Conservation (phyloP, 306 rosid species). For the Glycine latifolia region DNA sequence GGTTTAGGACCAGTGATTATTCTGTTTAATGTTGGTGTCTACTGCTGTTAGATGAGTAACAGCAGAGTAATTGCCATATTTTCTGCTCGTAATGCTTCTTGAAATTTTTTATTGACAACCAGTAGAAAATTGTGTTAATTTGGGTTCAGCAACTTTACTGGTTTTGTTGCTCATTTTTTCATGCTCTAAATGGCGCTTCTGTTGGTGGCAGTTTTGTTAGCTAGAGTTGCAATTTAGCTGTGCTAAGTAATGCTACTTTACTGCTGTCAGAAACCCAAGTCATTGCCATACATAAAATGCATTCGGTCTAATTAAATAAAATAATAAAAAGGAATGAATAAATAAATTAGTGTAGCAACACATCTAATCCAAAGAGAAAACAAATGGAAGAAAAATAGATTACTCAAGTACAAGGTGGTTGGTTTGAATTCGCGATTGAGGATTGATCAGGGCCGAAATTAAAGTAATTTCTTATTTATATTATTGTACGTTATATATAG, state of each 20-base stretch:
- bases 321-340: not conserved
- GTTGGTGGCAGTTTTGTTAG: constrained; percentile 13
- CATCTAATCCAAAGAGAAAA: not conserved
- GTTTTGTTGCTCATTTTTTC: constrained; percentile 23
- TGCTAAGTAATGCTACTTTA: not conserved
- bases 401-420: not conserved
- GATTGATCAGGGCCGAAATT: not conserved
- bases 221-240: not conserved
- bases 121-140: constrained; percentile 51
- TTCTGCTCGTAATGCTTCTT: constrained; percentile 54
- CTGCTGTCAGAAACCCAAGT: not conserved
- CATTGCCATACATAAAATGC: not conserved
- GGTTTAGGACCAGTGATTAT: constrained; percentile 64
- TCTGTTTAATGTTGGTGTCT: constrained; percentile 52
- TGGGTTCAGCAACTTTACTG: constrained; percentile 38
- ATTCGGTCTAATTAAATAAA: not conserved
- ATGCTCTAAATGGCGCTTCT: not conserved
- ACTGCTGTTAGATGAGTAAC: constrained; percentile 47
- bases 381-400: not conserved
- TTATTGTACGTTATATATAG: not conserved
- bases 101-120: constrained; percentile 44
- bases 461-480: not conserved
- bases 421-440: not conserved
- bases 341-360: not conserved
- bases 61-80: constrained; percentile 49